These are phyloP conservation scores for Glycine tomentella DNA, from an alignment of 306 rosid species.

Conservation along the genomic window DNA sequence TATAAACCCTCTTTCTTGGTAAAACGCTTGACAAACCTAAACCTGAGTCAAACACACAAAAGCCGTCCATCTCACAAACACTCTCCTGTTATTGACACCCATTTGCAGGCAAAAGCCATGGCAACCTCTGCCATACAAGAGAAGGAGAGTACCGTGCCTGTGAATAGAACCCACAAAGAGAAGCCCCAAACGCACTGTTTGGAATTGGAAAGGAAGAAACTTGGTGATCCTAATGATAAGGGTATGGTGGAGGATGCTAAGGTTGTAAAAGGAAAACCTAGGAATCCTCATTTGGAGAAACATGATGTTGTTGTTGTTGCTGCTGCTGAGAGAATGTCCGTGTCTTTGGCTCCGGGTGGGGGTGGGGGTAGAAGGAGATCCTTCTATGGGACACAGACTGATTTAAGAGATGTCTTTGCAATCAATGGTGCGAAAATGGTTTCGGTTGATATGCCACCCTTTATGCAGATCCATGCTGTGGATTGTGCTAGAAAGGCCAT, in stretches of 20 bases:
- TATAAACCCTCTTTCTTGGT: constrained; percentile 50
- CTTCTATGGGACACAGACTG: constrained; percentile 59
- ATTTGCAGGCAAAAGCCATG: constrained; percentile 57
- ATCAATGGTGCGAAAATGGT: constrained; percentile 79
- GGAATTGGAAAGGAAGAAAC: constrained; percentile 58
- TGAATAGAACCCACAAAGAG: constrained; percentile 48
- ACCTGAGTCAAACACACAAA: constrained; percentile 38
- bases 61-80: constrained; percentile 28
- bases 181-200: constrained; percentile 36
- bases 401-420: constrained; percentile 72
- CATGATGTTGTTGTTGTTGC: constrained; percentile 12
- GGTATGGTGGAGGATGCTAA: constrained; percentile 42
- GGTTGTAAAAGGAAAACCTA: constrained; percentile 42
- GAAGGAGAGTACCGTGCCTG: constrained; percentile 31
- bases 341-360: constrained; percentile 47
- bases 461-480: constrained; percentile 98
- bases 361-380: constrained; percentile 80
- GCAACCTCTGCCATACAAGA: constrained; percentile 53
- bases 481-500: constrained; percentile 80
- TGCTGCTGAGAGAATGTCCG: constrained; percentile 47
- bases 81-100: constrained; percentile 45
- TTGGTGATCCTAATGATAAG: constrained; percentile 30
- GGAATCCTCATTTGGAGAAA: constrained; percentile 36
- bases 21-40: constrained; percentile 51
- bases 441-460: constrained; percentile 94